Evolutionary conservation across 768 basidiomycete species (phyloP), one percentile per base, ranked within the genome.

Genomic region (Agrocybe pediades): DNA sequence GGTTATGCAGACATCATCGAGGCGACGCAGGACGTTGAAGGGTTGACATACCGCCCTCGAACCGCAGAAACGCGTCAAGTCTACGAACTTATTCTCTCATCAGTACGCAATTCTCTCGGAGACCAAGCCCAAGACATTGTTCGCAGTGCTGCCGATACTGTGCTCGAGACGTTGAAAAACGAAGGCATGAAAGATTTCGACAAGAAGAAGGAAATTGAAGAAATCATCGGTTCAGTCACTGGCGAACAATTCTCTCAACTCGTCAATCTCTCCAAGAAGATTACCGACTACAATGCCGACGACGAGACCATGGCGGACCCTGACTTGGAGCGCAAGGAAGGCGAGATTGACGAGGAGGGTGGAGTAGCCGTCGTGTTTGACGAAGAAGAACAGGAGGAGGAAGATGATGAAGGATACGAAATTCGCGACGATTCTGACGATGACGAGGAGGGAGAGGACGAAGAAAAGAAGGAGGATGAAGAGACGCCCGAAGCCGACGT

Each of bases 281-380:
- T 98, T 33, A 97, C 96, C 0, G 97, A 99, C 71, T 99, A 93
- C 56, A 87, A 87, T 27, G 90, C 86, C 0, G 92, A 95, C 65
- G 93, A 95, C 57, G 92, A 91, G 68, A 69, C 77, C 16, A 81
- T 84, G 71, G 85, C 71, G 0, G 93, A 95, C 64, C 88, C 88
- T 0, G 92, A 92, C 60, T 77, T 80, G 71, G 93, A 92, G 66
- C 76, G 81, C 43, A 87, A 88, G 68, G 92, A 91, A 53, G 91
- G 85, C 2, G 93, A 90, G 70, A 94, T 98, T 62, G 96, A 98
- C 59, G 95, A 95, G 54, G 95, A 96, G 62, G 86, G 91, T 41
- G 95, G 96, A n/a, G 96, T 99, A 1, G 96, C 96, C 0, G 95
- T 99, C 7, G 88, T 98, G 5, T 98, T 98, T 54, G 95, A 98